These are phyloP conservation scores for Panus rudis DNA, from an alignment of 768 basidiomycete species.

Conservation along the genomic window DNA sequence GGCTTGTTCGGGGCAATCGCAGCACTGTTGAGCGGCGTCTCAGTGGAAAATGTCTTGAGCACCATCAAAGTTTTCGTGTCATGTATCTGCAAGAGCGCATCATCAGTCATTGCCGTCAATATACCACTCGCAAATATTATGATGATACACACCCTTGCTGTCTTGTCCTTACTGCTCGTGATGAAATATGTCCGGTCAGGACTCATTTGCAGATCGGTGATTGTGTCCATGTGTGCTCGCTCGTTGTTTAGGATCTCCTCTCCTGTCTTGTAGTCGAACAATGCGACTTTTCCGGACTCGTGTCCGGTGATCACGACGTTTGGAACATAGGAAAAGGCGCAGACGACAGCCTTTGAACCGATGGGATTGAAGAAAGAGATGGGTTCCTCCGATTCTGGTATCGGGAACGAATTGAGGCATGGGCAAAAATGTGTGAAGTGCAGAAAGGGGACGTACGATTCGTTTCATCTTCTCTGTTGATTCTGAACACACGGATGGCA, in stretches of 20 bases:
- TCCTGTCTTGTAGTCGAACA: slow-evolving; percentile 84
- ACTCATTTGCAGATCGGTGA: slow-evolving; percentile 90
- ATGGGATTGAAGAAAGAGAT: slow-evolving; percentile 75
- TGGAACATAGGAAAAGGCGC: slow-evolving; percentile 77
- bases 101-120: background rate
- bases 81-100: slow-evolving; percentile 51
- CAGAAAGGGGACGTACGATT: slow-evolving; percentile 53
- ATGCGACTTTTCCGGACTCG: slow-evolving; percentile 90
- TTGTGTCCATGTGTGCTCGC: slow-evolving; percentile 76
- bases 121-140: background rate
- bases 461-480: slow-evolving; percentile 79
- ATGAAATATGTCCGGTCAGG: slow-evolving; percentile 91
- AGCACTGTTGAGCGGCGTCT: slow-evolving; percentile 94
- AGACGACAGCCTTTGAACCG: slow-evolving; percentile 96
- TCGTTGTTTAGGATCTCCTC: slow-evolving; percentile 81
- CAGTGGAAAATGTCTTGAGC: slow-evolving; percentile 89
- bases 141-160: slow-evolving; percentile 63
- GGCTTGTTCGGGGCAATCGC: slow-evolving; percentile 78
- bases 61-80: slow-evolving; percentile 84
- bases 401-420: no score
- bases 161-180: slow-evolving; percentile 96
- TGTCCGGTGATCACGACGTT: slow-evolving; percentile 88
- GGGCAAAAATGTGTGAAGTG: slow-evolving; percentile 1
- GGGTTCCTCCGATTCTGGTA: slow-evolving; percentile 75
- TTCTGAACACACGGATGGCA: slow-evolving; percentile 82